Evolutionary conservation across 768 basidiomycete genomes (phyloP).

Genomic region (Cystoderma amianthinum): DNA sequence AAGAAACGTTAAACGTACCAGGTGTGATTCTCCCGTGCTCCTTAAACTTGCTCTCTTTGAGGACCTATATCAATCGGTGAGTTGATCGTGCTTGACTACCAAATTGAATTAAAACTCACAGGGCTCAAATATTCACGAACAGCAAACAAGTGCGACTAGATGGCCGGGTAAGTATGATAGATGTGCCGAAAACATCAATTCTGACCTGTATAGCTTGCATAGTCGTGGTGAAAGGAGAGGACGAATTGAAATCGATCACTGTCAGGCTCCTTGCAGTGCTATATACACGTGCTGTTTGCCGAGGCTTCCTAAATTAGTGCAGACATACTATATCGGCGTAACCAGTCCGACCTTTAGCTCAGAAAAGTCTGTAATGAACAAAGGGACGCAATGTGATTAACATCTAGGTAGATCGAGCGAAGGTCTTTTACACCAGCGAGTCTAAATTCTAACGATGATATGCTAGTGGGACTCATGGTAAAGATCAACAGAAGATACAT

Average conservation of each 20-base stretch:
- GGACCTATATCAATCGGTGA: conserved; percentile 54
- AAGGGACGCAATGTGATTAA: too few relatives aligned
- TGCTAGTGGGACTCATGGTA: too few relatives aligned
- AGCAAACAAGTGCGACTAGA: conserved; percentile 86
- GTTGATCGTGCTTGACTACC: conserved; percentile 20
- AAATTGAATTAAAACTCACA: conserved; percentile 40
- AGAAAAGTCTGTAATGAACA: too few relatives aligned
- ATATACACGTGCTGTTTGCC: too few relatives aligned
- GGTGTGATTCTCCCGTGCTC: conserved; percentile 96
- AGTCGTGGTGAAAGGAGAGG: conserved; percentile 11
- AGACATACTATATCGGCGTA: too few relatives aligned
- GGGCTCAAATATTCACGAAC: conserved; percentile 92
- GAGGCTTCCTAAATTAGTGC: too few relatives aligned
- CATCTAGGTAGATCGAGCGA: too few relatives aligned
- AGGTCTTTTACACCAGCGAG: too few relatives aligned
- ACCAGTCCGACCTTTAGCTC: too few relatives aligned
- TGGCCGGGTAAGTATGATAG: conserved; percentile 6
- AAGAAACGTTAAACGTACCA: conserved; percentile 45
- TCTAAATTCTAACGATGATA: too few relatives aligned
- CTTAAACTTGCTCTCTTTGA: conserved; percentile 98
- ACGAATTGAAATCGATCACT: conserved; percentile 8
- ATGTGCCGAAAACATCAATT: conserved; percentile 4
- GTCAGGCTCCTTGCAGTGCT: too few relatives aligned
- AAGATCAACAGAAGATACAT: too few relatives aligned
- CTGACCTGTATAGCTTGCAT: conserved; percentile 38